A percentile compares a stretch with the other conserved stretches of the same genome.
Conservation (phyloP, 106 monocot species). For the Cymbidium sinense region DNA sequence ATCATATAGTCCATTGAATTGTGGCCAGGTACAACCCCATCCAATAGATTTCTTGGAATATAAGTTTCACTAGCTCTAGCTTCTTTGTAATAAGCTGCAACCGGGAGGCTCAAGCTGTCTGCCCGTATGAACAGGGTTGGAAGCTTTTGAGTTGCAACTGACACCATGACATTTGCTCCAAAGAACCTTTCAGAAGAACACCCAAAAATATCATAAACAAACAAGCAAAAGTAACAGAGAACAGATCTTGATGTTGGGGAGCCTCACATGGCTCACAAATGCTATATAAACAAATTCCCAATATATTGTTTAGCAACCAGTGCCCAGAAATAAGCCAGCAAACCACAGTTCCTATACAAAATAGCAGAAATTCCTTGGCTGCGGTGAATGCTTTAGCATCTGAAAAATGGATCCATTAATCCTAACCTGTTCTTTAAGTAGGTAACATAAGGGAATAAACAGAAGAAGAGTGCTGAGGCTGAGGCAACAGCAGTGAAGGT, state of each 20-base stretch:
- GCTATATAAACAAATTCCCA: constrained; percentile 82
- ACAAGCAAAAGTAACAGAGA: constrained; percentile 79
- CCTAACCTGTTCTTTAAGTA: constrained; percentile 36
- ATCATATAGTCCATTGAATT: constrained; percentile 70
- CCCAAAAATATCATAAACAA: constrained; percentile 97
- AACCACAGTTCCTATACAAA: constrained; percentile 43
- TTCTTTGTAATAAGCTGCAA: constrained; percentile 89
- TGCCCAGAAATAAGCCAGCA: constrained; percentile 90
- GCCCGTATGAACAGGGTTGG: constrained; percentile 88
- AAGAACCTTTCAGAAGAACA: constrained; percentile 98
- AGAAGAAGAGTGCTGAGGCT: constrained; percentile 73
- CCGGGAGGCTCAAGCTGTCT: constrained; percentile 75
- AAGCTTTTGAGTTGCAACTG: constrained; percentile 94
- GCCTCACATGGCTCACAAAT: constrained; percentile 89
- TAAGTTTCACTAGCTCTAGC: constrained; percentile 87
- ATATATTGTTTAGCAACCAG: constrained; percentile 83
- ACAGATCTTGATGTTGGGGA: constrained; percentile 92
- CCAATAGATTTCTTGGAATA: constrained; percentile 81
- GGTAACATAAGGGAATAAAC: constrained; percentile 60
- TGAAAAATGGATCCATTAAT: constrained; percentile 59
- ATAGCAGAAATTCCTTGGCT: constrained; percentile 44
- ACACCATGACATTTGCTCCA: constrained; percentile 98
- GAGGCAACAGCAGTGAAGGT: constrained; percentile 80
- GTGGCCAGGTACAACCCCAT: constrained; percentile 42
- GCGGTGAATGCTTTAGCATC: constrained; percentile 80